Conservation (phyloP, 2,329 filamentous ascomycete species). For the Fusarium beomiforme region DNA sequence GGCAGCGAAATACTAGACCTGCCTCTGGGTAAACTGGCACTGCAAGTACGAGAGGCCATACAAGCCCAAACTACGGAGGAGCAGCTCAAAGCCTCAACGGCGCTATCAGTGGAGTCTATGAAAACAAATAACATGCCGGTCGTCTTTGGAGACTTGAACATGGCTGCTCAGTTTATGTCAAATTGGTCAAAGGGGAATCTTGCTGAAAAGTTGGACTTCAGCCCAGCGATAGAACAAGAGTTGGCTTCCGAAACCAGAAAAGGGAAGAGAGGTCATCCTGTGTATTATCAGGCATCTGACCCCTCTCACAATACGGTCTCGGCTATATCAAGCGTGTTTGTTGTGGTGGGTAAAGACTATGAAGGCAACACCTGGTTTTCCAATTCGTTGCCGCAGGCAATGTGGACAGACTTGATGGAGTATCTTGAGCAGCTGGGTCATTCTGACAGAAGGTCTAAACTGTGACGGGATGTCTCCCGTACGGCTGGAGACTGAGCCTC, state of each 20-base stretch:
- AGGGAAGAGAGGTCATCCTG: slow-evolving; percentile 9
- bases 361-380: slow-evolving; percentile 23
- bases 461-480: neutral
- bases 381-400: slow-evolving; percentile 9
- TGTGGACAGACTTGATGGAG: slow-evolving; percentile 14
- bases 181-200: slow-evolving; percentile 31
- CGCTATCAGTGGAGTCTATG: slow-evolving; percentile 16
- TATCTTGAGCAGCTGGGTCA: slow-evolving; percentile 3
- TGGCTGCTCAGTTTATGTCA: slow-evolving; percentile 27
- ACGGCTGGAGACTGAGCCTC: neutral
- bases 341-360: slow-evolving; percentile 12
- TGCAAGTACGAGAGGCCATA: slow-evolving; percentile 15
- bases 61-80: slow-evolving; percentile 28
- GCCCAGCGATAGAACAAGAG: slow-evolving; percentile 5
- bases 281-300: slow-evolving; percentile 26
- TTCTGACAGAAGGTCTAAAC: neutral
- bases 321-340: slow-evolving; percentile 19
- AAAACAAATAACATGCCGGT: slow-evolving; percentile 3
- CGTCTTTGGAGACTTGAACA: slow-evolving; percentile 19
- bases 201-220: slow-evolving; percentile 26
- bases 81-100: slow-evolving; percentile 23
- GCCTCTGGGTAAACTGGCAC: slow-evolving; percentile 23
- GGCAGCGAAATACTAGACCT: neutral
- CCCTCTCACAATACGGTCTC: slow-evolving; percentile 16
- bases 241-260: neutral